Percentiles rank a stretch among this genome's conserved stretches.
Conservation (phyloP, 225 moss, liverwort and hornwort species). For the Rhytidiadelphus loreus region DNA sequence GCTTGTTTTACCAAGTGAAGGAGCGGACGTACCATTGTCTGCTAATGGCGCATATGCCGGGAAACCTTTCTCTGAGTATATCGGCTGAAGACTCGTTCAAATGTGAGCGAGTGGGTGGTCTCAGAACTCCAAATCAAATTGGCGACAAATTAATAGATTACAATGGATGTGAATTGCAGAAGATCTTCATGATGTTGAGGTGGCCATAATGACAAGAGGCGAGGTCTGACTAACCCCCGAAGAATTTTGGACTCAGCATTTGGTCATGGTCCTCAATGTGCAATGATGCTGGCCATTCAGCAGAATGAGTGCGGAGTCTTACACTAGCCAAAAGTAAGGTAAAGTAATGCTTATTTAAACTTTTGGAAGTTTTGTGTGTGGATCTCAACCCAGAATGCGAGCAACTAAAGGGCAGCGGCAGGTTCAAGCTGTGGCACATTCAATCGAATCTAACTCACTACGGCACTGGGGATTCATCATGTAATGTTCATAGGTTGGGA, state of each 20-base stretch:
- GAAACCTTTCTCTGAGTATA: slow-evolving; percentile 35
- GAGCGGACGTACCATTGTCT: background rate
- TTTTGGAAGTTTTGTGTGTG: background rate
- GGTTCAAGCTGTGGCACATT: background rate
- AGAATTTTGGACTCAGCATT: background rate
- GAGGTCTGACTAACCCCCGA: background rate
- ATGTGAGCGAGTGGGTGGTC: background rate
- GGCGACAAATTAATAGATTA: background rate
- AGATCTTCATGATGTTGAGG: background rate
- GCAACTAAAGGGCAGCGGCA: background rate
- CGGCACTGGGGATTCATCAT: background rate
- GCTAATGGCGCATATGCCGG: slow-evolving; percentile 19
- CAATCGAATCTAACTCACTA: background rate
- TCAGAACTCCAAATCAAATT: background rate
- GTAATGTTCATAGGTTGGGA: background rate
- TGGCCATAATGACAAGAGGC: background rate
- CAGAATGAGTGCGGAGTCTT: background rate
- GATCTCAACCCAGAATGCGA: background rate
- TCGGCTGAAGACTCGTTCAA: slow-evolving; percentile 9
- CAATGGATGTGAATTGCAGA: background rate
- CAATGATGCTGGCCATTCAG: background rate
- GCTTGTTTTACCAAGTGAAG: slow-evolving; percentile 22
- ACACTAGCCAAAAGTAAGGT: background rate
- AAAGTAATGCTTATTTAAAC: background rate
- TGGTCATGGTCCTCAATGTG: background rate